Base-by-base conservation (phyloP, 192 early-diverging fungal genomes). In the Powellomyces hirtus region DNA sequence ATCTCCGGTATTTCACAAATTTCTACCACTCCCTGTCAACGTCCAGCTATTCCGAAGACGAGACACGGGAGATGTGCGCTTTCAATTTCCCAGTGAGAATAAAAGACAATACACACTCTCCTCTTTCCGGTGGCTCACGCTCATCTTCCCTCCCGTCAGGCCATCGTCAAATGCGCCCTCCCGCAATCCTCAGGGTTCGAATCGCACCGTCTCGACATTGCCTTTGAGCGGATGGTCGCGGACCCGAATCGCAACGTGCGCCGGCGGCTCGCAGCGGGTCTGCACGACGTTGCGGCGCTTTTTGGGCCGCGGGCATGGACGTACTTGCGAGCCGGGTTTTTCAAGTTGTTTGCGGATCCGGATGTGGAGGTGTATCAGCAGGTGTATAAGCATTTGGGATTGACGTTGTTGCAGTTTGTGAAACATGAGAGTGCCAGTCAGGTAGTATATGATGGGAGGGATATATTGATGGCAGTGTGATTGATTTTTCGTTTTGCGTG, bases 41-140 rank as follows among this genome's bases (percentile, higher is more conserved):
- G 16, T 73, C 75, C 16, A 36, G 14, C 2, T 60, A 60, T 37
- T 35, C 59, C 0, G 68, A 68, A 6, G 62, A 55, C 26, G 72
- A 72, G 34, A 61, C 69, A 11, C 57, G 75, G 29, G 66, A 68
- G 40, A 66, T 65, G 66, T 83, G 82, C 50, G 82, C 80, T 18
- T 78, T 60, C 64, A 83, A 84, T 60, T 81, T 77, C 66, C 79
- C 82, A 22, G 81, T 83, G 64, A 44, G 53, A 33, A 31, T 8
- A 7, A n/a, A n/a, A n/a, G n/a, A n/a, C n/a, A n/a, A n/a, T n/a
- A n/a, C n/a, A n/a, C n/a, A n/a, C n/a, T n/a, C n/a, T n/a, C n/a
- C n/a, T n/a, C n/a, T n/a, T n/a, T n/a, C n/a, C n/a, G n/a, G n/a
- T n/a, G n/a, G n/a, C n/a, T n/a, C n/a, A n/a, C n/a, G n/a, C n/a